Base-by-base conservation (phyloP, 345 rosid genomes). In the Dipteronia dyeriana region DNA sequence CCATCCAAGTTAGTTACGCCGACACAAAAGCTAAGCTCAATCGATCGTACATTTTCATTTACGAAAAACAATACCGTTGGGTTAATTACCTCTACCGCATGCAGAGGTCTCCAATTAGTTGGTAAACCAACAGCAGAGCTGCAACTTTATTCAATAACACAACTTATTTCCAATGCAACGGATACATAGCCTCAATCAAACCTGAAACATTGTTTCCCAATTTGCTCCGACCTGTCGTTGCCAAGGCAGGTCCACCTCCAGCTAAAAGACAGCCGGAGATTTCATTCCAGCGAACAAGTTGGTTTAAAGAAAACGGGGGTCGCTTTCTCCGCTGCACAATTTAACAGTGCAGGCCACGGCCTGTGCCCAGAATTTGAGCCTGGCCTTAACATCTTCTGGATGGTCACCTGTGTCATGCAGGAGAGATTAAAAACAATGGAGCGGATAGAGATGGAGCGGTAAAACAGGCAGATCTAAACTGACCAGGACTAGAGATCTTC, bases 401-500 rank as follows among this genome's bases (percentile, higher is more conserved):
- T 93, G 92, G 29, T 95, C 98, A 74, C 97, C 98, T 95, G 81
- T 23, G 20, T 75, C 63, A 57, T 20, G 47, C 10, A 39, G 41
- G 39, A 16, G 7, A 26, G 73, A 68, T 82, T 26, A 81, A 49
- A 80, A 71, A 62, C 51, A 45, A 19, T n/a, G n/a, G n/a, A n/a
- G n/a, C n/a, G n/a, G n/a, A n/a, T n/a, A n/a, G n/a, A n/a, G n/a
- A n/a, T n/a, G n/a, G n/a, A n/a, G n/a, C n/a, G n/a, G n/a, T n/a
- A 39, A 25, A 63, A 63, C 67, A 26, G 14, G 29, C 71, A 41
- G 45, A 41, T 41, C 45, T 41, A 1, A 41, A 47, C 86, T 82
- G 62, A 92, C 98, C 98, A 77, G 98, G 97, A 81, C 97, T 91
- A 68, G 97, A 95, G 89, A 95, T 92, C 91, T 93, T 91, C 98